These are phyloP conservation scores for Comarum palustre DNA, from an alignment of 306 rosid genomes.

Conservation along the genomic window DNA sequence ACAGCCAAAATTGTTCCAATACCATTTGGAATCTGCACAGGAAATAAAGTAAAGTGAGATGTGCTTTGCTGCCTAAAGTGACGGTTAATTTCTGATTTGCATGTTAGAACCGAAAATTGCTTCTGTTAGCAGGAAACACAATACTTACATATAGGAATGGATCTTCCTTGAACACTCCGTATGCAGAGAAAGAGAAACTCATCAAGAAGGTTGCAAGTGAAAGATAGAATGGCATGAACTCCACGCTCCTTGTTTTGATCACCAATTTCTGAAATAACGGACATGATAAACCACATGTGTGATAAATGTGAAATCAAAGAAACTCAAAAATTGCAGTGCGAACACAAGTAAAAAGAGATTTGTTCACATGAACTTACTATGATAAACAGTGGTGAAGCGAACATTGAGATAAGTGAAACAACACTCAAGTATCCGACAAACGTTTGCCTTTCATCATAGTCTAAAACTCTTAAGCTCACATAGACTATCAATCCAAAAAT, in stretches of 20 bases:
- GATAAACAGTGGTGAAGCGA: conserved; percentile 41
- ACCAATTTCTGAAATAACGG: conserved; percentile 34
- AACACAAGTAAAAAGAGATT: background rate
- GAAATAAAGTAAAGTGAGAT: background rate
- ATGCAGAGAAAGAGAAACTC: conserved; percentile 39
- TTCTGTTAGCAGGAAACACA: background rate
- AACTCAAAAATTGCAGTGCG: background rate
- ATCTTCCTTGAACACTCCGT: conserved; percentile 39
- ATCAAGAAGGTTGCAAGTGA: conserved; percentile 44
- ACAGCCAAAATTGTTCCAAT: conserved; percentile 37
- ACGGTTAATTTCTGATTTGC: background rate
- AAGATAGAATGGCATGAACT: conserved; percentile 43
- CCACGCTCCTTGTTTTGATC: conserved; percentile 38
- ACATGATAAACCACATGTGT: background rate
- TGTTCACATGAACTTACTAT: conserved; percentile 30
- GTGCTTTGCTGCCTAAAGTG: background rate
- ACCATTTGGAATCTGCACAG: conserved; percentile 34
- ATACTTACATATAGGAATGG: conserved; percentile 40
- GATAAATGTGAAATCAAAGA: background rate
- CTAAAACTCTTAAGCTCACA: conserved; percentile 21
- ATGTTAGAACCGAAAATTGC: background rate
- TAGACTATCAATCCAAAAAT: conserved; percentile 23
- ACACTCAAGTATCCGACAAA: conserved; percentile 37
- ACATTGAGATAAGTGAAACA: conserved; percentile 42
- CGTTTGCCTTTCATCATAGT: conserved; percentile 19